Conservation (phyloP, 2,329 filamentous ascomycete genomes). For the Exophiala xenobiotica region DNA sequence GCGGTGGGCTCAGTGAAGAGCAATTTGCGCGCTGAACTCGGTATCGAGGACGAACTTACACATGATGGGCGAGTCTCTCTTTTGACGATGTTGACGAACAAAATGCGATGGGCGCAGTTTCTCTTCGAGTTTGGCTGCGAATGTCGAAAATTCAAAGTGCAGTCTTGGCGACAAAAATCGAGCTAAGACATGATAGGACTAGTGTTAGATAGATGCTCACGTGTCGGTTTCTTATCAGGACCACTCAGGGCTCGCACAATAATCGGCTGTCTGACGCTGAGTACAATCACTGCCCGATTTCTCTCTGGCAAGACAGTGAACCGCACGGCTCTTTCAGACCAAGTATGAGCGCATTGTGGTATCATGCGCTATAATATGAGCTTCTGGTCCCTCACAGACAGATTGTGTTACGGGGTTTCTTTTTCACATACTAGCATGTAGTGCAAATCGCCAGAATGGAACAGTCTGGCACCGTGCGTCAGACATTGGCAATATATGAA, state of each 20-base stretch:
- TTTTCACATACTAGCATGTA: neutral
- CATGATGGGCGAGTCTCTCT: slow-evolving; percentile 48
- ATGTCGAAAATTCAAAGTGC: slow-evolving; percentile 7
- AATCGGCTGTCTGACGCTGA: neutral
- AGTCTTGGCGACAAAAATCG: slow-evolving; percentile 7
- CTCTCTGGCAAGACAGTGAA: no score
- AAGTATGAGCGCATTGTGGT: no score
- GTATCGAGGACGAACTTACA: slow-evolving; percentile 38
- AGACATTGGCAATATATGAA: neutral
- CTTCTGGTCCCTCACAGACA: no score
- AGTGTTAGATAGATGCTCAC: neutral
- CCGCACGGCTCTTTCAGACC: no score
- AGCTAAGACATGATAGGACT: neutral
- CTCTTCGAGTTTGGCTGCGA: no score
- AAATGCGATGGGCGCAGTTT: neutral
- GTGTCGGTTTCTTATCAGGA: neutral
- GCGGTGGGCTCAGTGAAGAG: no score
- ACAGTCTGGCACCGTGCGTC: neutral
- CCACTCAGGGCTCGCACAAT: no score
- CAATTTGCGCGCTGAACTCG: no score
- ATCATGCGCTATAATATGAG: no score
- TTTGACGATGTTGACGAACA: slow-evolving; percentile 11
- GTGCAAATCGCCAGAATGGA: neutral
- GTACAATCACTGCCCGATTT: no score
- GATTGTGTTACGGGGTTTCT: no score